Base-by-base conservation (phyloP, 202 grass and related monocot genomes). In the Schoenoplectus tabernaemontani region DNA sequence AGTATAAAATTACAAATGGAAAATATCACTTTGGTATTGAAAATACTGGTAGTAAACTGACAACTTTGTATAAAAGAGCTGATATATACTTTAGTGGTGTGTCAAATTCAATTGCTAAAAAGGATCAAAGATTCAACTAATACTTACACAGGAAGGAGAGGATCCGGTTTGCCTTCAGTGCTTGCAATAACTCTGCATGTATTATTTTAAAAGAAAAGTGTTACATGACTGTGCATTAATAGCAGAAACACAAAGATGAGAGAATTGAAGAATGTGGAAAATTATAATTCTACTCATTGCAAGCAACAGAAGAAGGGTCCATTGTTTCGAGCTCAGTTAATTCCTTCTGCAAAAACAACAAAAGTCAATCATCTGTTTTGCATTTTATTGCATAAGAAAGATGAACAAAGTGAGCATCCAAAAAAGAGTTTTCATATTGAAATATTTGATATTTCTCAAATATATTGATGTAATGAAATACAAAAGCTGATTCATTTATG, bases 111-210 rank as follows among this genome's bases (percentile, higher is more conserved):
- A 69, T 69, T 69, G 38, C n/a, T 23, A 26, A 12, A 26, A 46
- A 42, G 9, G 64, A 67, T 22, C 36, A 59, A 78, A 50, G 69
- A 9, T 28, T 2, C 1, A 67, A 44, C 57, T 46, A 50, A 17
- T 3, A 89, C 92, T 89, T 78, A 98, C 95, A 89, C 67, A 74
- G 91, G 91, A 86, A 98, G 91, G 59, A 98, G 90, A 0, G 95
- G 87, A 48, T 98, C 95, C 16, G 95, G 86, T 80, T 91, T 91
- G 71, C 91, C 95, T 84, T 92, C 83, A 47, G 87, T 92, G 71
- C 91, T 87, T 41, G 84, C 78, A 75, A 95, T 81, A 76, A 91
- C 89, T 63, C 95, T 98, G 85, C 69, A 36, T 74, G 75, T 13
- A 74, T 13, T 19, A 75, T 58, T 84, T 42, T 4, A 23, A 68